phyloP scores from a whole-genome alignment of 73 alveolate species.

The Paramecium sonneborni region DNA sequence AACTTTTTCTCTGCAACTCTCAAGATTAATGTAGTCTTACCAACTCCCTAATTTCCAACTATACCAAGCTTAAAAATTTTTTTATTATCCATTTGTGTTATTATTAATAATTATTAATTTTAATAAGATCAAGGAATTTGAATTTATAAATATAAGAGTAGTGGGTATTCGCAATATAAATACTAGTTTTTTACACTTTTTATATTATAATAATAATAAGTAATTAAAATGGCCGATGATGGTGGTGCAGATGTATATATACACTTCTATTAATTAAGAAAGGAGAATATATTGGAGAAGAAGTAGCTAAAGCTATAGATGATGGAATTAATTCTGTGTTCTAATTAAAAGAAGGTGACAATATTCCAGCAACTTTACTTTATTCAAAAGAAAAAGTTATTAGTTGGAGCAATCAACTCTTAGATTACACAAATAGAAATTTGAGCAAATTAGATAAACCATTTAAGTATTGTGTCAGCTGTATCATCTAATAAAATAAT shows the following conservation, averaged over 20 bases:
- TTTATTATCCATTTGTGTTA: not conserved
- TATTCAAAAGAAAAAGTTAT: conserved; percentile 80
- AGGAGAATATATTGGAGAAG: conserved; percentile 66
- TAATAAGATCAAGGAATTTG: no score
- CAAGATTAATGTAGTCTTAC: not conserved
- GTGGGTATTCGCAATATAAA: not conserved
- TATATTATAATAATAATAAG: not conserved
- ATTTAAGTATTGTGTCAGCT: conserved; percentile 80
- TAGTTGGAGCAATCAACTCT: conserved; percentile 76
- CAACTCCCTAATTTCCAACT: not conserved
- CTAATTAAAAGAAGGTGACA: conserved; percentile 55
- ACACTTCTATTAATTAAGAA: not conserved
- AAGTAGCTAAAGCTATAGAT: conserved; percentile 63
- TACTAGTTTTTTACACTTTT: not conserved
- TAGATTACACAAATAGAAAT: conserved; percentile 77
- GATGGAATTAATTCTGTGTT: conserved; percentile 54
- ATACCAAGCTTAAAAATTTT: not conserved
- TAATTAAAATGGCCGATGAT: conserved; percentile 27
- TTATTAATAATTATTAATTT: no score
- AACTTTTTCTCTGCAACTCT: not conserved
- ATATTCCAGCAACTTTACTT: conserved; percentile 64
- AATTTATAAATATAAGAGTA: no score
- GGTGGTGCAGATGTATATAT: conserved; percentile 56
- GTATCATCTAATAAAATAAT: conserved; percentile 72
- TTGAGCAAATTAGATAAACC: conserved; percentile 73